Base-by-base conservation (phyloP, 768 basidiomycete genomes). In the Boletales sp. region DNA sequence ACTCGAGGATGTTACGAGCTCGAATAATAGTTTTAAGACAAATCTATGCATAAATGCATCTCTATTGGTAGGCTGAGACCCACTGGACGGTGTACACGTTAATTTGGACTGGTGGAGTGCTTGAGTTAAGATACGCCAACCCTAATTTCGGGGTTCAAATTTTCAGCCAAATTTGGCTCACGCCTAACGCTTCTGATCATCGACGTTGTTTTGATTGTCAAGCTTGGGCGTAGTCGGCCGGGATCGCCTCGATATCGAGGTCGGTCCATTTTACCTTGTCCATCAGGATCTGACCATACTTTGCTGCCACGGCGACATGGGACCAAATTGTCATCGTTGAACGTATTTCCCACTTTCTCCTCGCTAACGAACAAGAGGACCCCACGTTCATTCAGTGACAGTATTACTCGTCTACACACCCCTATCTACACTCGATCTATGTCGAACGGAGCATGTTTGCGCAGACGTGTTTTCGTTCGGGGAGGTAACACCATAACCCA, bases 311-410 rank as follows among this genome's bases (percentile, higher is more conserved):
- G 67, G 66, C 50, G 46, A 11, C 39, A 59, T 8, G 66, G 0
- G 67, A 67, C 0, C 5, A 39, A 28, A 41, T 69, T 9, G 53
- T 57, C 18, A 2, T 17, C 0, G 10, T 53, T 5, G 65, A 67
- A 34, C 46, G 44, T 15, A 13, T n/a, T 8, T 41, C 66, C 21
- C 44, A 67, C 28, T 58, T 69, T 8, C 52, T 67, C 9, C 56
- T 67, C 25, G 57, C 67, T 13, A 67, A 67, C 30, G 67, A 69
- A 46, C 51, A 69, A 39, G 48, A 51, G 14, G 49, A 67, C 28
- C 19, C 67, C 17, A 42, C 34, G 1, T 46, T 67, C 12, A 4
- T 69, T n/a, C 65, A 65, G 6, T 46, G 51, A 1, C 51, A 44
- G n/a, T 67, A 65, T 38, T 65, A 67, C 39, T 56, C 55, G n/a